Evolutionary conservation across 169 alveolate species (phyloP).

Genomic region (Blepharisma undulans): DNA sequence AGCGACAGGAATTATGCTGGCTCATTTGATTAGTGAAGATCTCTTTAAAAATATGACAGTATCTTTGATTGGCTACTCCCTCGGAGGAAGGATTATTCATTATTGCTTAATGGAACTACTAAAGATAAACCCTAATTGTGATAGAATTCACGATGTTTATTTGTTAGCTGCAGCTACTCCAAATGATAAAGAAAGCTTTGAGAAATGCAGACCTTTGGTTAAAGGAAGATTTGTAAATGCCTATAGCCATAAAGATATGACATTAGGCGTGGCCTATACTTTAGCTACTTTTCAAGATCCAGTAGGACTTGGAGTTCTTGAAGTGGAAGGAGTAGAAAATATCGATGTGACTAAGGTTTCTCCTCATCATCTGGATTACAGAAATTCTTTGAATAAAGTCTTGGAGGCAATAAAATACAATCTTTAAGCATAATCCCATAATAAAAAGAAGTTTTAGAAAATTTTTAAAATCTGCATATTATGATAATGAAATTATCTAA

Average conservation of each 20-base stretch:
- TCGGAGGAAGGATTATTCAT: background rate
- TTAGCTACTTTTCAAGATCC: constrained; percentile 4
- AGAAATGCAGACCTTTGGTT: background rate
- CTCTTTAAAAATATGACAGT: background rate
- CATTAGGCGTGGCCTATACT: background rate
- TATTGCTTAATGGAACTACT: constrained; percentile 9
- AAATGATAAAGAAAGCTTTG: background rate
- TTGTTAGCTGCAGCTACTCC: constrained; percentile 41
- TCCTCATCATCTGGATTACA: constrained; percentile 23
- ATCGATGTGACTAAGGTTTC: constrained; percentile 25
- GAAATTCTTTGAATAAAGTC: constrained; percentile 19
- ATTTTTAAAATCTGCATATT: no score
- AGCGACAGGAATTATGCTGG: constrained; percentile 4
- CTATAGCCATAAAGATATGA: constrained; percentile 19
- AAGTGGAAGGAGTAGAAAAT: constrained; percentile 34
- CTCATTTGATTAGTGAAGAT: background rate
- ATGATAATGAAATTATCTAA: no score
- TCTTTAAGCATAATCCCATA: background rate
- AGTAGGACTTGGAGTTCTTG: background rate
- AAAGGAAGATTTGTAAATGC: constrained; percentile 38
- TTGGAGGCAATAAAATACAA: background rate
- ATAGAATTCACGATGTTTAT: background rate
- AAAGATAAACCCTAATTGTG: background rate
- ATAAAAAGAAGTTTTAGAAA: background rate
- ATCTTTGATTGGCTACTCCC: background rate